Conservation (phyloP, 495 filamentous ascomycete genomes). For the Letharia lupina region DNA sequence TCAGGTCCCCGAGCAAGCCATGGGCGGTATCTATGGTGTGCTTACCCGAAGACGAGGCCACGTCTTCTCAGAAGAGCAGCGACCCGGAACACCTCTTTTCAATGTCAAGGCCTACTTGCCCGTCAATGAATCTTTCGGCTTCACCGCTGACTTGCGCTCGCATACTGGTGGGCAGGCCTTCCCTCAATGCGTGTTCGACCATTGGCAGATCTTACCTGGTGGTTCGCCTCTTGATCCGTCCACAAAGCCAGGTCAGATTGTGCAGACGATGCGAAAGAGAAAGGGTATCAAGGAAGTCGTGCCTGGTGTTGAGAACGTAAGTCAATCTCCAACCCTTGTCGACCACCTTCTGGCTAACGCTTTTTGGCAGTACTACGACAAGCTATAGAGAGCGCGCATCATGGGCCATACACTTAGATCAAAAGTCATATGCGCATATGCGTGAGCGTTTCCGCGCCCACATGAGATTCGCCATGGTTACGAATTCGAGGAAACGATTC, state of each 20-base stretch:
- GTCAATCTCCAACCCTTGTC: slow-evolving; percentile 33
- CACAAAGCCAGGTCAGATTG: slow-evolving; percentile 77
- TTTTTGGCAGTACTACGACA: slow-evolving; percentile 84
- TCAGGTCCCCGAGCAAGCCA: slow-evolving; percentile 95
- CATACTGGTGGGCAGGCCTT: slow-evolving; percentile 95
- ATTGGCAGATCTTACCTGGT: slow-evolving; percentile 92
- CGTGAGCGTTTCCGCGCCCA: slow-evolving; percentile 3
- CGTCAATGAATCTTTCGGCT: slow-evolving; percentile 99
- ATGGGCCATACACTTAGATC: not conserved
- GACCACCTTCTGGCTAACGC: slow-evolving; percentile 44
- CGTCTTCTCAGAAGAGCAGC: slow-evolving; percentile 98
- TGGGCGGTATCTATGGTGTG: slow-evolving; percentile 99
- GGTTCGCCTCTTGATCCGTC: slow-evolving; percentile 82
- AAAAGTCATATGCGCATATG: slow-evolving; percentile 12
- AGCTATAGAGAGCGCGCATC: slow-evolving; percentile 58
- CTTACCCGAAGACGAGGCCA: slow-evolving; percentile 96
- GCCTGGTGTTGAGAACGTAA: slow-evolving; percentile 87
- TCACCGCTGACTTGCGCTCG: slow-evolving; percentile 92
- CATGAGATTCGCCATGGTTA: slow-evolving; percentile 6
- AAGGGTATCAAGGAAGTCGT: slow-evolving; percentile 98
- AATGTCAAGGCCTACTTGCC: slow-evolving; percentile 99
- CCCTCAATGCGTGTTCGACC: slow-evolving; percentile 97
- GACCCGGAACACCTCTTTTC: slow-evolving; percentile 97
- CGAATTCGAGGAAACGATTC: not conserved
- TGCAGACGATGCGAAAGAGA: slow-evolving; percentile 88